Base-by-base conservation (phyloP, 192 early-diverging fungal genomes). In the Linnemannia hyalina region DNA sequence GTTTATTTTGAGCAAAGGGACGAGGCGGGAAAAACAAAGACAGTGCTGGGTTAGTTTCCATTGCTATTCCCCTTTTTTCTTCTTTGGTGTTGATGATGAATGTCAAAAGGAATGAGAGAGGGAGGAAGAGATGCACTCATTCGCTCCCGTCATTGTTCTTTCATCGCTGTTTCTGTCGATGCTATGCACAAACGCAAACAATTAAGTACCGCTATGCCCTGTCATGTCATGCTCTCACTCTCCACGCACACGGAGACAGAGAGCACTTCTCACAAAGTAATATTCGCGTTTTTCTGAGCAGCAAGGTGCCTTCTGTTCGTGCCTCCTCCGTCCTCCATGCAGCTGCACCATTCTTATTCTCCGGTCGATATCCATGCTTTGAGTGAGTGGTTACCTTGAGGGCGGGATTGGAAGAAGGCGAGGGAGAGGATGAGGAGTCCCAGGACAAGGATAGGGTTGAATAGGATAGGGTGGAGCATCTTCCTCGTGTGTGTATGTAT, bases 171-270 rank as follows among this genome's bases (percentile, higher is more conserved):
- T 38, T 1, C 38, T 57, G 55, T 7, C 6, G 20, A 7, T 7
- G 23, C 22, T 57, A 57, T 57, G 23, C 29, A 63, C 11, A 63
- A 3, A 63, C 7, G 26, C 26, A 63, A 11, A 10, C 1, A 13
- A 46, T 13, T 20, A 26, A 63, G n/a, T 29, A 63, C 10, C 60
- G n/a, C 60, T 63, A n/a, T 63, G 60, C 26, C 8, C 11, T 63
- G 29, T 26, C 23, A 63, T 63, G 60, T 32, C 1, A 63, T 63
- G 60, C 60, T 63, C 60, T 63, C 60, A 13, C 29, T 4, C 9
- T 63, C 26, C 60, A 63, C 60, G 11, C 60, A 63, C 60, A 26
- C n/a, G 60, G 60, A 63, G 60, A 63, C 60, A 63, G 60, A 57
- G 55, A 60, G 55, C 55, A 60, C 26, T 63, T 63, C 13, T 32